Evolutionary conservation across 768 basidiomycete genomes (phyloP).

Genomic region (Hemileccinum impolitum): DNA sequence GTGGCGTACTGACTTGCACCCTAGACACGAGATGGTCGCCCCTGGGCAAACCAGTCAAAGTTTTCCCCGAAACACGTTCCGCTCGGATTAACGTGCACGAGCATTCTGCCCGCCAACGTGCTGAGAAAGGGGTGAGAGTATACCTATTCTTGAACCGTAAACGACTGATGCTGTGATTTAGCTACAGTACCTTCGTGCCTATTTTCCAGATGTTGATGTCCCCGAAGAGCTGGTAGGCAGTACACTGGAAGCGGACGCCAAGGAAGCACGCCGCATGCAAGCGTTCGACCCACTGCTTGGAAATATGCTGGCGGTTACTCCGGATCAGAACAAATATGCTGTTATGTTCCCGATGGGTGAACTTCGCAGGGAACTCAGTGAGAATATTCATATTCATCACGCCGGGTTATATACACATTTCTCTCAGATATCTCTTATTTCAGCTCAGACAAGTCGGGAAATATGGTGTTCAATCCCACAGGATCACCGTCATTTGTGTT

Average conservation of each 20-base stretch:
- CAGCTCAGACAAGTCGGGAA: conserved; percentile 22
- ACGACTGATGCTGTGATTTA: conserved; percentile 25
- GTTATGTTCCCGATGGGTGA: conserved; percentile 67
- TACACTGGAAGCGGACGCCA: conserved; percentile 48
- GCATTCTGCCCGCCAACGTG: conserved; percentile 43
- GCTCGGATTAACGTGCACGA: conserved; percentile 28
- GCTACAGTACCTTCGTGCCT: conserved; percentile 70
- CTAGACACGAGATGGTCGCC: conserved; percentile 33
- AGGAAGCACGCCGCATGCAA: conserved; percentile 31
- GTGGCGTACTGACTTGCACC: conserved; percentile 5
- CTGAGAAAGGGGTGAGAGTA: conserved; percentile 61
- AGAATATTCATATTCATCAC: conserved; percentile 17
- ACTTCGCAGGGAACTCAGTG: conserved; percentile 57
- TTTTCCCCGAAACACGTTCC: conserved; percentile 60
- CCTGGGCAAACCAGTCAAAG: conserved; percentile 33
- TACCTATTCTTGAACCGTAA: not conserved
- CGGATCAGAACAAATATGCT: conserved; percentile 29
- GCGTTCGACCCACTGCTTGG: conserved; percentile 58
- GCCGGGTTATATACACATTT: conserved; percentile 1
- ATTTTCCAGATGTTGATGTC: conserved; percentile 73
- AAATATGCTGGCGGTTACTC: conserved; percentile 46
- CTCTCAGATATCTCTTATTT: conserved; percentile 48
- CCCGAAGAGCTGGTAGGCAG: conserved; percentile 61
- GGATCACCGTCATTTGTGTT: conserved; percentile 45
- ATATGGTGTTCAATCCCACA: conserved; percentile 31